These are phyloP conservation scores for Pleurotus pulmonarius DNA, from an alignment of 768 basidiomycete genomes.

Conservation along the genomic window DNA sequence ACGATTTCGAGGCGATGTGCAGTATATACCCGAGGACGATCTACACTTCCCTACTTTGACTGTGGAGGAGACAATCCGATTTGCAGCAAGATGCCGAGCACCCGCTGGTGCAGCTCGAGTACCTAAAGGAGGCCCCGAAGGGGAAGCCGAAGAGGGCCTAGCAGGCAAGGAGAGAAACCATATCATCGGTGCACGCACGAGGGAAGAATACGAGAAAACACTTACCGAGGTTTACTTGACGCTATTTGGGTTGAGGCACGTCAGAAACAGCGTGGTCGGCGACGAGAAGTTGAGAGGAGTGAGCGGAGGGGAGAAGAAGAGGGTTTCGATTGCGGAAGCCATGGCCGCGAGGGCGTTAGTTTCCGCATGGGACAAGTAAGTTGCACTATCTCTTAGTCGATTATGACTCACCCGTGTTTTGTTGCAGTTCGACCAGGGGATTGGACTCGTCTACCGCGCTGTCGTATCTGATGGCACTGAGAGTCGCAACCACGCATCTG, in stretches of 20 bases:
- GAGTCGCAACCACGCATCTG: constrained; percentile 46
- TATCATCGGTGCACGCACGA: constrained; percentile 20
- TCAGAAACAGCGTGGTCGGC: constrained; percentile 69
- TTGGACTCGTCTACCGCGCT: constrained; percentile 55
- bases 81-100: constrained; percentile 1
- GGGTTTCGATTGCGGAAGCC: constrained; percentile 72
- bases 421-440: constrained; percentile 44
- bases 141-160: neutral
- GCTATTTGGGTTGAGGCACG: constrained; percentile 75
- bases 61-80: constrained; percentile 50
- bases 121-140: neutral
- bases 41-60: constrained; percentile 83
- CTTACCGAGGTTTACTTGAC: constrained; percentile 57
- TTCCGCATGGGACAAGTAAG: constrained; percentile 76
- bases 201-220: constrained; percentile 38
- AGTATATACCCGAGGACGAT: constrained; percentile 83
- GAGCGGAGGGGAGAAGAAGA: constrained; percentile 75
- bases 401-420: neutral
- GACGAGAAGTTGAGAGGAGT: constrained; percentile 54
- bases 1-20: constrained; percentile 74
- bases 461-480: constrained; percentile 58
- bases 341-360: constrained; percentile 60
- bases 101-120: neutral
- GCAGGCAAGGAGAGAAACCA: neutral
- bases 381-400: neutral